Evolutionary conservation across 2,329 filamentous ascomycete species (phyloP).

Genomic region (Neonectria ditissima): DNA sequence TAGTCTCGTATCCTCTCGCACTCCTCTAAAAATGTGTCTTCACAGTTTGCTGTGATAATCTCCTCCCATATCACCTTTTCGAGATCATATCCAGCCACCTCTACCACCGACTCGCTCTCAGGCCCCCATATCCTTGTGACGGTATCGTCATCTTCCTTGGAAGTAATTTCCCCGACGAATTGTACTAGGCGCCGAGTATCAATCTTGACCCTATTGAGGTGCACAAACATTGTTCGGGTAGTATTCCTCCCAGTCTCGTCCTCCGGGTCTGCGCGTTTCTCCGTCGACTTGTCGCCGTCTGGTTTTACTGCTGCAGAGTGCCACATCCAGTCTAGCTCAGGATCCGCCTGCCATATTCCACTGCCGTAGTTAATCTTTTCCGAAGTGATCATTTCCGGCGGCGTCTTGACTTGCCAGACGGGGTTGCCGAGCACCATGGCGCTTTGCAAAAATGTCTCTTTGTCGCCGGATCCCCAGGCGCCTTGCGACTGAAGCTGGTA

Average conservation of each 20-base stretch:
- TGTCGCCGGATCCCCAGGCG: conserved; percentile 42
- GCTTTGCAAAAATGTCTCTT: conserved; percentile 41
- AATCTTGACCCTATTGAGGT: conserved; percentile 42
- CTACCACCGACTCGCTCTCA: conserved; percentile 24
- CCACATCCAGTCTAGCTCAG: conserved; percentile 37
- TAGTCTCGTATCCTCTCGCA: conserved; percentile 40
- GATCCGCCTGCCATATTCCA: conserved; percentile 43
- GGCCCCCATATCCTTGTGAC: conserved; percentile 36
- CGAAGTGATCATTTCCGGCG: conserved; percentile 24
- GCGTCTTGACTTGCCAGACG: conserved; percentile 35
- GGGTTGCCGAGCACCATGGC: conserved; percentile 35
- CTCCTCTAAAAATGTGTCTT: conserved; percentile 31
- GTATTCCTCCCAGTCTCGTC: conserved; percentile 1
- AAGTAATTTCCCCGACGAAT: conserved; percentile 20
- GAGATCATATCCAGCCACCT: conserved; percentile 38
- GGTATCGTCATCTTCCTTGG: conserved; percentile 14
- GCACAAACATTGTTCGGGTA: conserved; percentile 40
- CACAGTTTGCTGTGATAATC: conserved; percentile 38
- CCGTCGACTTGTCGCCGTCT: background rate
- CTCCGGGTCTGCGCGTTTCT: background rate
- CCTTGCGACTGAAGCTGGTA: conserved; percentile 45
- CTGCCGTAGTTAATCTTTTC: conserved; percentile 38
- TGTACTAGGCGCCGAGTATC: conserved; percentile 31
- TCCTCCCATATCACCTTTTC: conserved; percentile 43
- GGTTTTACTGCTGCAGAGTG: background rate